Evolutionary conservation across 441 rosid genomes (phyloP).

Genomic region (Isatis lusitanica): DNA sequence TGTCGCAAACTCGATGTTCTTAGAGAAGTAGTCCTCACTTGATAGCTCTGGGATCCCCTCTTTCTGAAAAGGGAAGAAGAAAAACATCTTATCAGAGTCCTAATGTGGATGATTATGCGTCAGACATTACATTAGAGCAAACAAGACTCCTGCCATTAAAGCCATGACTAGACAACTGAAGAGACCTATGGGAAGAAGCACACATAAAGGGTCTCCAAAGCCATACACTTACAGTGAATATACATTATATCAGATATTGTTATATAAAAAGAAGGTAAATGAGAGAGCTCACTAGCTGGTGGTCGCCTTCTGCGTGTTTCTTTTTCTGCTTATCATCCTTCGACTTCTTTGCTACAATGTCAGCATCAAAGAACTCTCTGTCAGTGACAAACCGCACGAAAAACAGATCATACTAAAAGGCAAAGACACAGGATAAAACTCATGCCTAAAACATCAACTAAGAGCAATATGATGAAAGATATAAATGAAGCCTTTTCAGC

Average conservation of each 20-base stretch:
- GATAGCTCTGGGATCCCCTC: slow-evolving; percentile 65
- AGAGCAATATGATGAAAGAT: neutral
- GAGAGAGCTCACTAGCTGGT: slow-evolving; percentile 45
- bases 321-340: slow-evolving; percentile 66
- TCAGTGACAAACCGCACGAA: neutral
- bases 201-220: neutral
- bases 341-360: slow-evolving; percentile 65
- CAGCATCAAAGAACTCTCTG: slow-evolving; percentile 20
- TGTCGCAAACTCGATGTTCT: slow-evolving; percentile 86
- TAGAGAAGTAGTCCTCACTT: slow-evolving; percentile 78
- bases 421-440: neutral
- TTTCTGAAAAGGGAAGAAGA: slow-evolving; percentile 43
- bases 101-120: neutral
- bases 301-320: slow-evolving; percentile 50
- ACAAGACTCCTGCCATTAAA: neutral
- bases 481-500: neutral
- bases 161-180: neutral
- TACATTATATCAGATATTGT: neutral
- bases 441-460: neutral
- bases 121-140: neutral
- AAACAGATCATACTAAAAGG: neutral
- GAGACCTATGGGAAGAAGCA: neutral
- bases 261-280: neutral
- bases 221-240: neutral
- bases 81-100: slow-evolving; percentile 2